Percentiles rank a stretch among this genome's conserved stretches.
Conservation (phyloP, 345 rosid genomes). For the Mangifera indica region DNA sequence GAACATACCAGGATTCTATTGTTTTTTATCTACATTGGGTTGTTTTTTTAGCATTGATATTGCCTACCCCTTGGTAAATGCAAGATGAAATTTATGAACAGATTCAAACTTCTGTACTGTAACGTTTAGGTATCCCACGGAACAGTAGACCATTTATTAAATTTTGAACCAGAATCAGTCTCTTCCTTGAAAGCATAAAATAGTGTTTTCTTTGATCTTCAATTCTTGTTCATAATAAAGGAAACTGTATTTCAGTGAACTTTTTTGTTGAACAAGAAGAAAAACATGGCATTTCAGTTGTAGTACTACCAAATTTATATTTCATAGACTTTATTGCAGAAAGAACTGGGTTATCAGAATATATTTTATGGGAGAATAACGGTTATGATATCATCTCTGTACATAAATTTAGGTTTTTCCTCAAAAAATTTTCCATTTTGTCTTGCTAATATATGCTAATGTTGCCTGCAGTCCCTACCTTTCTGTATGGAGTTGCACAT, state of each 20-base stretch:
- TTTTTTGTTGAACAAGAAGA: not conserved
- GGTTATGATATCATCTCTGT: not conserved
- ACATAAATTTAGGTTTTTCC: not conserved
- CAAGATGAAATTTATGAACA: not conserved
- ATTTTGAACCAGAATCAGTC: not conserved
- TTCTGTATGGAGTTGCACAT: conserved; percentile 72
- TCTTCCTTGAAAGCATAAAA: not conserved
- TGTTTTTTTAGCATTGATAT: not conserved
- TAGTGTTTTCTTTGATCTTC: not conserved
- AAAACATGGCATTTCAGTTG: not conserved
- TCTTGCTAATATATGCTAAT: conserved; percentile 22
- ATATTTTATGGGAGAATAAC: not conserved
- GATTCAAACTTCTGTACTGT: not conserved
- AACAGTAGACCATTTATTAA: not conserved
- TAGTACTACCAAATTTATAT: not conserved
- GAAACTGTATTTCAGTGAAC: not conserved
- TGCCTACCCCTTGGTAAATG: not conserved
- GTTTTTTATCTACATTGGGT: not conserved
- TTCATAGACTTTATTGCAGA: not conserved
- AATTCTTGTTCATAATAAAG: conserved; percentile 1
- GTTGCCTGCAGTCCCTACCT: conserved; percentile 69
- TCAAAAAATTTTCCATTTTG: not conserved
- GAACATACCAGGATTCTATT: not conserved
- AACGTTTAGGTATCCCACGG: not conserved
- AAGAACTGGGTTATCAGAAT: not conserved